A percentile compares a stretch with the other conserved stretches of the same genome.
These are phyloP conservation scores for Danielia oregonensis DNA, from an alignment of 805 yeast genomes.

Conservation along the genomic window DNA sequence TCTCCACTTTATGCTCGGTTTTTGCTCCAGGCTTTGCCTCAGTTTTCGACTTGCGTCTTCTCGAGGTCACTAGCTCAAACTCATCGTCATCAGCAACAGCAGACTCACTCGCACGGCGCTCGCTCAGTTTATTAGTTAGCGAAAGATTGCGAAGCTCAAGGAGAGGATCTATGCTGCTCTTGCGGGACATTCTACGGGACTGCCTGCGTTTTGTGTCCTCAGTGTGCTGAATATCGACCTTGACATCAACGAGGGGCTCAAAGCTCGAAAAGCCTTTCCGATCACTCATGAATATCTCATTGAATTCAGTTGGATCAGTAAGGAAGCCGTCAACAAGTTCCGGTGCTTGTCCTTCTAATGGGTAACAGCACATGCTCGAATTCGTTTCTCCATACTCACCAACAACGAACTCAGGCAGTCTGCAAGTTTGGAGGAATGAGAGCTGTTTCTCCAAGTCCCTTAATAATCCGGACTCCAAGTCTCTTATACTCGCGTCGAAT, in stretches of 20 bases:
- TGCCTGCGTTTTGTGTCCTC: slow-evolving; percentile 20
- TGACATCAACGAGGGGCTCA: slow-evolving; percentile 34
- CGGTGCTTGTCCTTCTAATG: neutral
- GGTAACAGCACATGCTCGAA: neutral
- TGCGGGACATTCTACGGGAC: slow-evolving; percentile 22
- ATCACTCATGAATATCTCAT: slow-evolving; percentile 33
- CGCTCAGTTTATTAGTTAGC: slow-evolving; percentile 8
- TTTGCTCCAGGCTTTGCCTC: neutral
- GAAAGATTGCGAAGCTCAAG: slow-evolving; percentile 23
- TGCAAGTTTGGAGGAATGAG: slow-evolving; percentile 26
- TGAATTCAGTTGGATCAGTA: slow-evolving; percentile 16
- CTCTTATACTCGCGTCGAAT: slow-evolving; percentile 37
- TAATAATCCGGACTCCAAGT: slow-evolving; percentile 25
- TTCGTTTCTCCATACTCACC: slow-evolving; percentile 17
- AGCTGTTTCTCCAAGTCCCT: slow-evolving; percentile 26
- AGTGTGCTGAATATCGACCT: slow-evolving; percentile 14
- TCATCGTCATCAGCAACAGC: slow-evolving; percentile 21
- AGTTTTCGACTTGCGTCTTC: slow-evolving; percentile 16
- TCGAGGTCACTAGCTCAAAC: slow-evolving; percentile 26
- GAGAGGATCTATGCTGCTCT: slow-evolving; percentile 17
- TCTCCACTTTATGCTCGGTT: too few relatives aligned
- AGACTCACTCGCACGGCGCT: slow-evolving; percentile 8
- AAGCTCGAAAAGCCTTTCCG: slow-evolving; percentile 29
- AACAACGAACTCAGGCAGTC: slow-evolving; percentile 17
- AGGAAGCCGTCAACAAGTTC: slow-evolving; percentile 20